Evolutionary conservation across 805 yeast species (phyloP).

Genomic region (Saccharomycopsis oosterbeekiorum): DNA sequence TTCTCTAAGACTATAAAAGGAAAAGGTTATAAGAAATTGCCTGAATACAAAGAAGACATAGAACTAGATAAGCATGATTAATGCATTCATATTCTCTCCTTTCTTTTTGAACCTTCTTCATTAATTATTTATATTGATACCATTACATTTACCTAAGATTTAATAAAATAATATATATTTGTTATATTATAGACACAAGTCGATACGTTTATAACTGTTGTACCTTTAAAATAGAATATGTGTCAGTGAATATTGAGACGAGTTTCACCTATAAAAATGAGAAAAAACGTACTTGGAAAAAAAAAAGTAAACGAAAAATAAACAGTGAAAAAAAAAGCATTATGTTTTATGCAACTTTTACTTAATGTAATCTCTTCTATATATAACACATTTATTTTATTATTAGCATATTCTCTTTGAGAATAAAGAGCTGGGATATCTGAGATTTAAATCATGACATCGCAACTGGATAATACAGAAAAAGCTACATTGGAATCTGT

Average conservation of each 20-base stretch:
- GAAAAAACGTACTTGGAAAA: no score
- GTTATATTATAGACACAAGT: not conserved
- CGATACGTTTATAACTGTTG: not conserved
- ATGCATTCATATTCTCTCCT: not conserved
- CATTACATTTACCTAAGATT: not conserved
- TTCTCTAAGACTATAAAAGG: constrained; percentile 28
- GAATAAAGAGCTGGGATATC: not conserved
- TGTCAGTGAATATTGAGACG: not conserved
- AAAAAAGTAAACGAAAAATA: not conserved
- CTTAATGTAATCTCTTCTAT: no score
- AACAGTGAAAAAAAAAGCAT: no score
- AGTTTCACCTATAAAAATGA: not conserved
- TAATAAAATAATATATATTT: not conserved
- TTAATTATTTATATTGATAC: not conserved
- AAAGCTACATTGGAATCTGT: not conserved
- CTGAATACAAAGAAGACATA: constrained; percentile 25
- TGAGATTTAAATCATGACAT: not conserved
- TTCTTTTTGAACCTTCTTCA: not conserved
- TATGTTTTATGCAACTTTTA: no score
- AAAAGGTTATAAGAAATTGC: constrained; percentile 31
- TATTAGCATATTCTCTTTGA: not conserved
- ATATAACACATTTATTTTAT: no score
- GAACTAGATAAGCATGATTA: not conserved
- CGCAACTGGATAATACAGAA: not conserved
- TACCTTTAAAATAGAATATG: not conserved